Evolutionary conservation across 2,329 filamentous ascomycete genomes (phyloP).

Genomic region (Malbranchea zuffiana): DNA sequence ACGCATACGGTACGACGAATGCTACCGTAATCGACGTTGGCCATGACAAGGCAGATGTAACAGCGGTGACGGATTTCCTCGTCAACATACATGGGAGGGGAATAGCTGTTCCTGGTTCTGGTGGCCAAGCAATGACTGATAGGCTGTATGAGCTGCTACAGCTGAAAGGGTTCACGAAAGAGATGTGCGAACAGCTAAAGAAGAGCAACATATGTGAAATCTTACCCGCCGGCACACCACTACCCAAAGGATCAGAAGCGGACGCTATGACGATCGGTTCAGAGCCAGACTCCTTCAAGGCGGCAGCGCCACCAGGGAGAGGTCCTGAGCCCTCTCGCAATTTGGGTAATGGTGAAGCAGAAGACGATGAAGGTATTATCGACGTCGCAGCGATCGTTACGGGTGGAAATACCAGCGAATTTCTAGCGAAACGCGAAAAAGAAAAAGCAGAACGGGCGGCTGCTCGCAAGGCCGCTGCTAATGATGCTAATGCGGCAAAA

Average conservation of each 20-base stretch:
- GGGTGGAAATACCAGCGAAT: conserved; percentile 53
- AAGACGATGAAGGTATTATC: conserved; percentile 52
- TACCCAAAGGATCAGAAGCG: conserved; percentile 50
- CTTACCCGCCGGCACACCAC: conserved; percentile 42
- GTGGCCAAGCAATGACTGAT: conserved; percentile 77
- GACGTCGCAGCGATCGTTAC: conserved; percentile 57
- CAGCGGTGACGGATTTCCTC: conserved; percentile 72
- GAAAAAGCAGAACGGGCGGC: conserved; percentile 49
- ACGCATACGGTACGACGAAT: conserved; percentile 69
- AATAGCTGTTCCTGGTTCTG: conserved; percentile 54
- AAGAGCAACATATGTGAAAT: conserved; percentile 53
- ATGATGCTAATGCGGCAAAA: conserved; percentile 36
- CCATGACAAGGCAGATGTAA: conserved; percentile 83
- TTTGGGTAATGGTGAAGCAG: conserved; percentile 34
- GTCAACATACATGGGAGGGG: conserved; percentile 59
- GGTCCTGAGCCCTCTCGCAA: conserved; percentile 42
- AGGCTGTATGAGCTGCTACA: conserved; percentile 56
- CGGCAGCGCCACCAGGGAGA: conserved; percentile 39
- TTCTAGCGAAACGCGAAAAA: conserved; percentile 51
- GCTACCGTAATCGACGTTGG: conserved; percentile 88
- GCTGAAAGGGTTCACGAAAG: conserved; percentile 45
- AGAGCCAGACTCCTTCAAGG: conserved; percentile 27
- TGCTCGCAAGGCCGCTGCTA: conserved; percentile 42
- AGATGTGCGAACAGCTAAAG: conserved; percentile 57
- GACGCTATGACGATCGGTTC: too few species aligned